phyloP scores from a whole-genome alignment of 2,329 filamentous ascomycete species.

The Trichoderma endophyticum region DNA sequence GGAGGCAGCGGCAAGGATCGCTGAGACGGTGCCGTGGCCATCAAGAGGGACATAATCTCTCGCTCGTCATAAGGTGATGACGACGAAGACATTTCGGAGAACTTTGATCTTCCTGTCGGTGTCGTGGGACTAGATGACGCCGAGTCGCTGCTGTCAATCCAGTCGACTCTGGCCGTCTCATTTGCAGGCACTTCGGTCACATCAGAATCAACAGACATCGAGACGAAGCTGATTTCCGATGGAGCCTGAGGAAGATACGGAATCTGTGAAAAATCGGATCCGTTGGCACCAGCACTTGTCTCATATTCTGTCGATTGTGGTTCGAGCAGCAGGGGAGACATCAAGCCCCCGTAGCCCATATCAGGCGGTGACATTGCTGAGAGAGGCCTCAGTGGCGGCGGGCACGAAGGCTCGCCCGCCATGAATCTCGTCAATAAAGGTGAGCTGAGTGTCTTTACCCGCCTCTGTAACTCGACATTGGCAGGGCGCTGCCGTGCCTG shows the following conservation, averaged over 20 bases:
- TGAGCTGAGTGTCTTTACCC: background rate
- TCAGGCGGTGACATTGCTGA: slow-evolving; percentile 8
- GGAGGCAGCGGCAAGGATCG: slow-evolving; percentile 33
- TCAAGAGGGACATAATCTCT: slow-evolving; percentile 33
- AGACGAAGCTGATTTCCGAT: slow-evolving; percentile 27
- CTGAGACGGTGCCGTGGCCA: slow-evolving; percentile 24
- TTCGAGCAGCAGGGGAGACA: background rate
- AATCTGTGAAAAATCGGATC: background rate
- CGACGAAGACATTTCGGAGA: slow-evolving; percentile 21
- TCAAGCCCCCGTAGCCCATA: background rate
- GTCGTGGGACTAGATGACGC: slow-evolving; percentile 18
- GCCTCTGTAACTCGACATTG: background rate
- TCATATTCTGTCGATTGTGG: background rate
- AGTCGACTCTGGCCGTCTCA: slow-evolving; percentile 20
- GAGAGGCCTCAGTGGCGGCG: slow-evolving; percentile 22
- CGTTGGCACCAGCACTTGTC: background rate
- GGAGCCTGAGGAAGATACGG: slow-evolving; percentile 11
- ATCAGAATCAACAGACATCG: slow-evolving; percentile 27
- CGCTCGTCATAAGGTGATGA: slow-evolving; percentile 35
- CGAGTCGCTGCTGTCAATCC: slow-evolving; percentile 11
- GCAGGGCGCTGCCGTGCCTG: slow-evolving; percentile 2
- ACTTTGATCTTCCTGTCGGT: background rate
- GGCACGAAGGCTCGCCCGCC: background rate
- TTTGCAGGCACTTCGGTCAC: slow-evolving; percentile 19
- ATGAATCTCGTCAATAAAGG: background rate